Evolutionary conservation across 2,329 filamentous ascomycete species (phyloP).

Genomic region (Colletotrichum tabaci): DNA sequence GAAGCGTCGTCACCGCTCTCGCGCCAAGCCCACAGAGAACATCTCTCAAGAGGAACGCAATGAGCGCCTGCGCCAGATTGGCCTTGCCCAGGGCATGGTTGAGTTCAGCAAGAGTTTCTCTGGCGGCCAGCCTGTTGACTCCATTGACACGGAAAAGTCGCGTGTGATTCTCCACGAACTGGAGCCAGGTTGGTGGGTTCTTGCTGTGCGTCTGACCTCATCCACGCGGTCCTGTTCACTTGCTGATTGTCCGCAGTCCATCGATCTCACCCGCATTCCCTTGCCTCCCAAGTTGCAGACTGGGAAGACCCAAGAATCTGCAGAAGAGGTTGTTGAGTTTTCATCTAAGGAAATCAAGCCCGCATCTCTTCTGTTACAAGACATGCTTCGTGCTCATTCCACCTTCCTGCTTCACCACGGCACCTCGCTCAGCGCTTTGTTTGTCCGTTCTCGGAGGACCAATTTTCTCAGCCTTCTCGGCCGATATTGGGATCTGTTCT

Average conservation of each 20-base stretch:
- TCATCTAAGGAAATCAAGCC: constrained; percentile 93
- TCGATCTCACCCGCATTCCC: constrained; percentile 82
- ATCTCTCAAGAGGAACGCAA: constrained; percentile 79
- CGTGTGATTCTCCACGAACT: constrained; percentile 89
- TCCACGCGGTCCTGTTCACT: background rate
- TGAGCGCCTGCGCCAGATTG: constrained; percentile 91
- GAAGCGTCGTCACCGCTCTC: constrained; percentile 59
- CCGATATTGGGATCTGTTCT: constrained; percentile 83
- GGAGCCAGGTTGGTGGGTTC: constrained; percentile 94
- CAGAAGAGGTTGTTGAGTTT: constrained; percentile 76
- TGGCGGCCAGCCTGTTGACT: constrained; percentile 81
- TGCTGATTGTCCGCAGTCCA: constrained; percentile 66
- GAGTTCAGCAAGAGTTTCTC: constrained; percentile 93
- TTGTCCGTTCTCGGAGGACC: constrained; percentile 72
- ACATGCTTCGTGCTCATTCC: constrained; percentile 86
- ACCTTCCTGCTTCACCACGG: constrained; percentile 92
- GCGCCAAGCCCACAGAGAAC: constrained; percentile 58
- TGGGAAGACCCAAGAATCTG: constrained; percentile 56
- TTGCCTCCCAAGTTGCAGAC: constrained; percentile 70
- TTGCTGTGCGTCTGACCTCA: constrained; percentile 76
- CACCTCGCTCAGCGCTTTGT: constrained; percentile 79
- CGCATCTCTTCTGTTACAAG: constrained; percentile 81
- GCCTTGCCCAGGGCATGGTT: constrained; percentile 96
- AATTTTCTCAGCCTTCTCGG: constrained; percentile 82
- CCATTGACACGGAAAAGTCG: constrained; percentile 91